A percentile compares a stretch with the other conserved stretches of the same genome.
phyloP scores from a whole-genome alignment of 257 asterid genomes.

The Solanum appendiculatum region DNA sequence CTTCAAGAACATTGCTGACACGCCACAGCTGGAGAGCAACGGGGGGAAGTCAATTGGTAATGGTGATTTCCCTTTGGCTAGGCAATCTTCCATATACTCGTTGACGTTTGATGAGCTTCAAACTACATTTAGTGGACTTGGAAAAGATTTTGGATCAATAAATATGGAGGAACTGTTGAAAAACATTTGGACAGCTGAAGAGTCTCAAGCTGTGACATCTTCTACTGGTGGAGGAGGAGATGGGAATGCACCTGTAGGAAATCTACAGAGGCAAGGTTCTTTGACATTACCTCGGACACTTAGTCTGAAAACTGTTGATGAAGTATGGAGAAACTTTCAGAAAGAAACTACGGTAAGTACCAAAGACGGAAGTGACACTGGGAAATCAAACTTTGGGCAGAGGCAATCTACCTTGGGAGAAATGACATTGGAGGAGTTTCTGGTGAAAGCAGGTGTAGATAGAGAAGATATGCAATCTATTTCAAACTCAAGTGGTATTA shows the following conservation, averaged over 20 bases:
- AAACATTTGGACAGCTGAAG: conserved; percentile 89
- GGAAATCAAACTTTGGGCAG: conserved; percentile 27
- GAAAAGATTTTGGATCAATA: conserved; percentile 86
- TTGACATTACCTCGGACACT: conserved; percentile 79
- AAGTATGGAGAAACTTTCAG: conserved; percentile 68
- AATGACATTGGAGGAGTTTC: conserved; percentile 79
- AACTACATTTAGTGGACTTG: conserved; percentile 57
- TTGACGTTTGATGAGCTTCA: conserved; percentile 89
- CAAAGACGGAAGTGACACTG: conserved; percentile 25
- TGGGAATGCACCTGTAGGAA: conserved; percentile 30
- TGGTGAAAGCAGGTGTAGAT: conserved; percentile 72
- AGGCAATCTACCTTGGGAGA: conserved; percentile 73
- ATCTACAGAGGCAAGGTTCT: conserved; percentile 80
- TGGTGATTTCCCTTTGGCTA: conserved; percentile 40
- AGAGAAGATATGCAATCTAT: conserved; percentile 54
- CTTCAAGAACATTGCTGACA: conserved; percentile 57
- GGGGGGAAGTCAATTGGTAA: conserved; percentile 33
- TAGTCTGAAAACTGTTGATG: conserved; percentile 82
- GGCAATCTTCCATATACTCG: conserved; percentile 71
- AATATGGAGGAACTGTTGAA: conserved; percentile 90
- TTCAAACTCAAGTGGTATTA: conserved; percentile 17
- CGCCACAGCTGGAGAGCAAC: conserved; percentile 34
- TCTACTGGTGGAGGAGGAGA: conserved; percentile 25
- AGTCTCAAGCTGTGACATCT: conserved; percentile 38
- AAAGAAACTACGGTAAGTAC: conserved; percentile 34